These are phyloP conservation scores for Rhypophila decipiens DNA, from an alignment of 495 filamentous ascomycete genomes.

Conservation along the genomic window DNA sequence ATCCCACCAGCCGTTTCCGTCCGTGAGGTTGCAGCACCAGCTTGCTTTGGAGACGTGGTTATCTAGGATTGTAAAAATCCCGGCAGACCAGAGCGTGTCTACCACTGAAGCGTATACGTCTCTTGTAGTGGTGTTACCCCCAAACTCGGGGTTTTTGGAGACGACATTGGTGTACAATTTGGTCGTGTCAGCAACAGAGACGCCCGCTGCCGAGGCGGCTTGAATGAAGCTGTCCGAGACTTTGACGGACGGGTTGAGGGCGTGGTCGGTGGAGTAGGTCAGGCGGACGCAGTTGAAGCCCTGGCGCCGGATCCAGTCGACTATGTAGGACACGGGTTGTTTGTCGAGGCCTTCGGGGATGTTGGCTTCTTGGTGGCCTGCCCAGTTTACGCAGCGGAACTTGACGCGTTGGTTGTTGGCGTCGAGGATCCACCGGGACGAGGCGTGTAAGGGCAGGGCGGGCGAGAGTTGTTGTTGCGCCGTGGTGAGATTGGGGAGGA, in stretches of 20 bases:
- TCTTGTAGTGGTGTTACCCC: constrained; percentile 24
- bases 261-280: constrained; percentile 47
- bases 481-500: constrained; percentile 12
- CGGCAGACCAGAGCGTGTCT: constrained; percentile 30
- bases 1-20: constrained; percentile 52
- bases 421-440: constrained; percentile 46
- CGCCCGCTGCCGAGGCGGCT: constrained; percentile 29
- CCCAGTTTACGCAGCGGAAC: constrained; percentile 47
- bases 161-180: constrained; percentile 28
- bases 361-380: constrained; percentile 43
- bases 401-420: constrained; percentile 40
- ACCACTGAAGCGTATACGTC: constrained; percentile 36
- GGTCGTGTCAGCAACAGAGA: constrained; percentile 22
- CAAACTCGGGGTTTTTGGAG: constrained; percentile 37
- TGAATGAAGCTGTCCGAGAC: constrained; percentile 35
- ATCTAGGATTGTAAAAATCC: constrained; percentile 43
- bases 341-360: constrained; percentile 45
- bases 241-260: constrained; percentile 29
- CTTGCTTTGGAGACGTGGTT: constrained; percentile 44
- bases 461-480: no score
- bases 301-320: constrained; percentile 33
- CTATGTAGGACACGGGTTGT: constrained; percentile 35
- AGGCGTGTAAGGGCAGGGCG: constrained; percentile 36
- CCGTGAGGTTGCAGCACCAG: constrained; percentile 45
- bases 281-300: constrained; percentile 51